phyloP scores from a whole-genome alignment of 495 filamentous ascomycete species.

The Aspergillus taichungensis region DNA sequence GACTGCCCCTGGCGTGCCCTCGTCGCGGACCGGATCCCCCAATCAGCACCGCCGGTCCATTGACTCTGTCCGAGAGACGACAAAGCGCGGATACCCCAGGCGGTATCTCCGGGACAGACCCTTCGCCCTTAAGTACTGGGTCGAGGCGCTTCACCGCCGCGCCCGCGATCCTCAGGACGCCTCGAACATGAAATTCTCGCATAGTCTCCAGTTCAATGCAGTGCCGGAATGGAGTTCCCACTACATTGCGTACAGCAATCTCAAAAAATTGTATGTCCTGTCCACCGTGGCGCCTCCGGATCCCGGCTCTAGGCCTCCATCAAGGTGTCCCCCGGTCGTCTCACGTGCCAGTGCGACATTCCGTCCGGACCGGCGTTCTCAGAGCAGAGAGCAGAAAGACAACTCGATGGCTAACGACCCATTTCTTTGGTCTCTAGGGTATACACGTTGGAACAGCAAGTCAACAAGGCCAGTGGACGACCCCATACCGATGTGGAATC shows the following conservation, averaged over 20 bases:
- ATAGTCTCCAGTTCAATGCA: conserved; percentile 98
- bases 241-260: conserved; percentile 95
- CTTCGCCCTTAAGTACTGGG: conserved; percentile 29
- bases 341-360: neutral
- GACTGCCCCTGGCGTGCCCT: conserved; percentile 1
- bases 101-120: conserved; percentile 5
- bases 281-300: no score
- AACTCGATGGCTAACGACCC: conserved; percentile 17
- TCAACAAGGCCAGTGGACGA: conserved; percentile 45
- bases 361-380: neutral
- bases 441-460: conserved; percentile 78
- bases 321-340: no score
- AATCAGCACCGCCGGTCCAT: neutral
- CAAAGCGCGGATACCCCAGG: neutral
- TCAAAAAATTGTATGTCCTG: conserved; percentile 80
- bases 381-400: neutral
- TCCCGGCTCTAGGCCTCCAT: no score
- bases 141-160: conserved; percentile 27
- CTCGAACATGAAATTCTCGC: conserved; percentile 98
- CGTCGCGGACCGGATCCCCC: neutral
- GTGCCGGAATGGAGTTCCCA: conserved; percentile 97
- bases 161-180: conserved; percentile 11
- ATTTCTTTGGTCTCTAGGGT: conserved; percentile 48
- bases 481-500: conserved; percentile 61
- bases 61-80: neutral